Evolutionary conservation across 2,329 filamentous ascomycete genomes (phyloP).

Genomic region (Diaporthe sp.): DNA sequence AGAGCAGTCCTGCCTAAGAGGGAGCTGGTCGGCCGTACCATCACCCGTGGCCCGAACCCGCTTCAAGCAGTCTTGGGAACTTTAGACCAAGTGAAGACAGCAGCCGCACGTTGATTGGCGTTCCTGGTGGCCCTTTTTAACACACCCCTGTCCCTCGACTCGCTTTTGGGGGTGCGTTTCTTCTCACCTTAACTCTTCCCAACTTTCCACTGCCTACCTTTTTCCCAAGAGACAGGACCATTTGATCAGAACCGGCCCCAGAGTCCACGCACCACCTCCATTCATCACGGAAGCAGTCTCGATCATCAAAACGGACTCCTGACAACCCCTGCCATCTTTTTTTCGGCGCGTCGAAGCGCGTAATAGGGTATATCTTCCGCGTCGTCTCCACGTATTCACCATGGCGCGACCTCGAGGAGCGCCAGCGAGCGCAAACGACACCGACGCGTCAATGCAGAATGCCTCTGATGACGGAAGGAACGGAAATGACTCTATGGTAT

Average conservation of each 20-base stretch:
- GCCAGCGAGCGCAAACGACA: slow-evolving; percentile 66
- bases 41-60: not conserved
- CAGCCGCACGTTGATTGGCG: slow-evolving; percentile 36
- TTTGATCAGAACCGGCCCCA: slow-evolving; percentile 20
- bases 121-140: slow-evolving; percentile 30
- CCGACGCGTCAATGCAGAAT: slow-evolving; percentile 75
- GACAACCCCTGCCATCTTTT: slow-evolving; percentile 23
- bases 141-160: slow-evolving; percentile 37
- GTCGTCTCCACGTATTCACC: slow-evolving; percentile 48
- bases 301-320: slow-evolving; percentile 26
- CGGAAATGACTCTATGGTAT: slow-evolving; percentile 64
- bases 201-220: slow-evolving; percentile 37
- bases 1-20: not conserved
- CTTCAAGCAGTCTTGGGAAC: slow-evolving; percentile 10
- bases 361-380: slow-evolving; percentile 24
- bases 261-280: slow-evolving; percentile 11
- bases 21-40: not conserved
- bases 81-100: slow-evolving; percentile 19
- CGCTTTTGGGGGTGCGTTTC: slow-evolving; percentile 37
- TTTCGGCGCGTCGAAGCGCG: slow-evolving; percentile 58
- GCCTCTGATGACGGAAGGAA: slow-evolving; percentile 61
- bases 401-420: slow-evolving; percentile 70
- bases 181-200: slow-evolving; percentile 33
- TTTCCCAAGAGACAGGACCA: slow-evolving; percentile 15
- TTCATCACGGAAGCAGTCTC: not conserved